A percentile compares a stretch with the other conserved stretches of the same genome.
Evolutionary conservation across 2,329 filamentous ascomycete genomes (phyloP).

Genomic region (Knoxdaviesia proteae): DNA sequence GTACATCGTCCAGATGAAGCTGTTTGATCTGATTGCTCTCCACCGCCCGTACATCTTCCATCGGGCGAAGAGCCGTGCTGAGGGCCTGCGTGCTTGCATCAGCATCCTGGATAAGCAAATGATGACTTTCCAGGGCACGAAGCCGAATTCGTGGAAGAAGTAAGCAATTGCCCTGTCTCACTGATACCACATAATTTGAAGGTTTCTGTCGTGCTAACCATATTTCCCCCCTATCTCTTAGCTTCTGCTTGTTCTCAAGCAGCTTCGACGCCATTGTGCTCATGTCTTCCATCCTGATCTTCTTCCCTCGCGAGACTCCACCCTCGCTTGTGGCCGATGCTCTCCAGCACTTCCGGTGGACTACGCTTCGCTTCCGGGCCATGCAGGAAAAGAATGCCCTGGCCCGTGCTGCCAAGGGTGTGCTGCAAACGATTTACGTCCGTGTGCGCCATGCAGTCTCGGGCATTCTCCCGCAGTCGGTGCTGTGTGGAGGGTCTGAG

Average conservation of each 20-base stretch:
- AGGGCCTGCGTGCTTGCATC: constrained; percentile 33
- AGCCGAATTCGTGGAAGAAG: constrained; percentile 26
- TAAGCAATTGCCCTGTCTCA: constrained; percentile 6
- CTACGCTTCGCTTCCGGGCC: constrained; percentile 33
- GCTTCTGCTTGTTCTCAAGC: constrained; percentile 37
- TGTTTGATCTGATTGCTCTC: constrained; percentile 36
- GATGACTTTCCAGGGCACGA: constrained; percentile 24
- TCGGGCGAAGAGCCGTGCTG: constrained; percentile 27
- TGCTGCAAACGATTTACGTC: constrained; percentile 26
- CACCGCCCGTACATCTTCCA: constrained; percentile 43
- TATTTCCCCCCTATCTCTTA: constrained; percentile 5
- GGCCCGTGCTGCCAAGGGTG: constrained; percentile 30
- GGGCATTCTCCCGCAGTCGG: too few species aligned
- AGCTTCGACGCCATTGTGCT: constrained; percentile 44
- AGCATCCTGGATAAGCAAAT: constrained; percentile 33
- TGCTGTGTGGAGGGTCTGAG: too few species aligned
- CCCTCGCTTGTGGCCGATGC: constrained; percentile 22
- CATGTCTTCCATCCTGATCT: constrained; percentile 37
- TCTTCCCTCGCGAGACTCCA: constrained; percentile 33
- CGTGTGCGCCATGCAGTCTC: background rate
- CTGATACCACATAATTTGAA: too few species aligned
- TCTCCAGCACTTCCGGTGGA: constrained; percentile 37
- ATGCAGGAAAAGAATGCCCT: constrained; percentile 32
- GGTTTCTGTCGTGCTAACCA: too few species aligned
- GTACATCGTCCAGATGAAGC: constrained; percentile 24